These are phyloP conservation scores for Cinnamomum chago DNA, from an alignment of 164 flowering plant genomes.

Conservation along the genomic window DNA sequence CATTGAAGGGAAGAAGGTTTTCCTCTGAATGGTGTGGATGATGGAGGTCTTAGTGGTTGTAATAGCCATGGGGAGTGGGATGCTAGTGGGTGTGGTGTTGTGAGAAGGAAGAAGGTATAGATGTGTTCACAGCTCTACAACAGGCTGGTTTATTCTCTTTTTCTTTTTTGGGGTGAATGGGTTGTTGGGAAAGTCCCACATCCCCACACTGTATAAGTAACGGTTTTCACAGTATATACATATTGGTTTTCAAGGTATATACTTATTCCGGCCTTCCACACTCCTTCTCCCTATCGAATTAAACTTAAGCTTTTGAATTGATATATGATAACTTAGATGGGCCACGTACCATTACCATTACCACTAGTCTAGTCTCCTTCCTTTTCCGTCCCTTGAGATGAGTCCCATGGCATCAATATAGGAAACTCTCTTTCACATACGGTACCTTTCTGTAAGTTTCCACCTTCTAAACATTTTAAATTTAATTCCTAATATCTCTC, in stretches of 20 bases:
- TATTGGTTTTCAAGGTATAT: no score
- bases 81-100: neutral
- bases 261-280: neutral
- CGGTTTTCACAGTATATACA: neutral
- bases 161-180: neutral
- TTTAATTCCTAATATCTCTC: no score
- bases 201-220: neutral
- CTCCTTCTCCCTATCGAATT: accelerated
- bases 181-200: neutral
- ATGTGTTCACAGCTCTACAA: conserved; percentile 19
- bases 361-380: no score
- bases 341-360: neutral
- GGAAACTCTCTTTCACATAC: no score
- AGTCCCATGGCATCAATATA: no score
- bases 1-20: conserved; percentile 16
- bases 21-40: conserved; percentile 13
- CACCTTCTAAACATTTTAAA: no score
- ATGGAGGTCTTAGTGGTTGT: conserved; percentile 20
- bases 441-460: no score
- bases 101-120: neutral
- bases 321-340: neutral
- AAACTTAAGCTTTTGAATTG: no score
- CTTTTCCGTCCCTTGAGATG: no score
- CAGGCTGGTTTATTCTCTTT: conserved; percentile 31
- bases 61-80: conserved; percentile 2